Percentiles rank a stretch among this genome's conserved stretches.
Evolutionary conservation across 495 filamentous ascomycete species (phyloP).

Genomic region (Neurospora tetrasperma): DNA sequence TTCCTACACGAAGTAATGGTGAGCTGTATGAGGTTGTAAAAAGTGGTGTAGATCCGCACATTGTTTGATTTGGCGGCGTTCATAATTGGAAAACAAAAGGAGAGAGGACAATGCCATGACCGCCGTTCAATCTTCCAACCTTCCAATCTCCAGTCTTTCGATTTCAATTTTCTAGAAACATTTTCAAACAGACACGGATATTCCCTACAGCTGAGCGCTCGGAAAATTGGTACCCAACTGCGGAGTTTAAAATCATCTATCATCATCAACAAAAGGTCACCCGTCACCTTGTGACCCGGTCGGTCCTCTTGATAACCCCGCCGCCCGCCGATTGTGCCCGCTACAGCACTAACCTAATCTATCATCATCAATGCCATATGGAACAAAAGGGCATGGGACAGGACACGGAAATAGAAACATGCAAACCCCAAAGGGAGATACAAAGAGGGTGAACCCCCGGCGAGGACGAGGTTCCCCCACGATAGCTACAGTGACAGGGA

Average conservation of each 20-base stretch:
- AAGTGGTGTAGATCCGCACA: neutral
- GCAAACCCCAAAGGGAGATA: neutral
- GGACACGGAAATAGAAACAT: neutral
- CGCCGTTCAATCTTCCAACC: neutral
- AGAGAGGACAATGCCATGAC: neutral
- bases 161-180: neutral
- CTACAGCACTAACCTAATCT: neutral
- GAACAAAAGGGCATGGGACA: neutral
- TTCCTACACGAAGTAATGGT: too few relatives aligned
- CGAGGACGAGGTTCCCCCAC: neutral
- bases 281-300: neutral
- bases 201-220: neutral
- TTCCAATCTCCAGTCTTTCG: neutral
- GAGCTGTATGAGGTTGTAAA: neutral
- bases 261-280: neutral
- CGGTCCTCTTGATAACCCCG: neutral
- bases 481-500: neutral
- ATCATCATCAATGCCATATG: neutral
- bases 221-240: neutral
- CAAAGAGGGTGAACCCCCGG: neutral
- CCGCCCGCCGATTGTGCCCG: neutral
- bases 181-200: neutral
- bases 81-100: neutral
- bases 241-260: neutral
- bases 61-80: neutral